These are phyloP conservation scores for Vaccinium myrtillus DNA, from an alignment of 148 eudicot species.

Conservation along the genomic window DNA sequence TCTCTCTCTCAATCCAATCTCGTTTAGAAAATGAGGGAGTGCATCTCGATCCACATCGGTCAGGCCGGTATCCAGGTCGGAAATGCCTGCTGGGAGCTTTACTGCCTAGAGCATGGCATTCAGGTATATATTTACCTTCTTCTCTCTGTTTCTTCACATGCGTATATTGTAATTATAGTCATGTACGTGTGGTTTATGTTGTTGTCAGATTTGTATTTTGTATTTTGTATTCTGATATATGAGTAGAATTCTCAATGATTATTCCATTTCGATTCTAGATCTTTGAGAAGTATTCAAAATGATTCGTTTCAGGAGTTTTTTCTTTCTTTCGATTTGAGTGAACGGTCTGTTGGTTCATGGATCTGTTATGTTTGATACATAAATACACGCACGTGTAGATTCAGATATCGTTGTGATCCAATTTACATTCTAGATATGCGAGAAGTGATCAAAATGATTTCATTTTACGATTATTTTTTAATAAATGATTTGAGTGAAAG, in stretches of 20 bases:
- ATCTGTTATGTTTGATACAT: background rate
- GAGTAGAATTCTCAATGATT: background rate
- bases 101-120: constrained; percentile 35
- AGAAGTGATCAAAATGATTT: background rate
- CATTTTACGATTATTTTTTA: background rate
- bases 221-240: background rate
- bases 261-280: background rate
- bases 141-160: background rate
- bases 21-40: background rate
- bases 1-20: background rate
- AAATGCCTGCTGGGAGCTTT: constrained; percentile 37
- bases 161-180: constrained; percentile 13
- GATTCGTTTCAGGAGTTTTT: background rate
- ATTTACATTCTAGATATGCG: background rate
- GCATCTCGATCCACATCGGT: constrained; percentile 10
- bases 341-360: background rate
- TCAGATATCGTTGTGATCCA: background rate
- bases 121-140: constrained; percentile 12
- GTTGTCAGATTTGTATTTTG: background rate
- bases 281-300: background rate
- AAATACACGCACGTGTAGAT: background rate
- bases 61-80: constrained; percentile 37
- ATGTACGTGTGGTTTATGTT: constrained; percentile 18
- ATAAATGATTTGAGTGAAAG: background rate
- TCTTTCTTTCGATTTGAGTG: background rate